Percentiles rank a stretch among this genome's conserved stretches.
These are phyloP conservation scores for Guillardia theta DNA, from an alignment of 78 protist species.

Conservation along the genomic window DNA sequence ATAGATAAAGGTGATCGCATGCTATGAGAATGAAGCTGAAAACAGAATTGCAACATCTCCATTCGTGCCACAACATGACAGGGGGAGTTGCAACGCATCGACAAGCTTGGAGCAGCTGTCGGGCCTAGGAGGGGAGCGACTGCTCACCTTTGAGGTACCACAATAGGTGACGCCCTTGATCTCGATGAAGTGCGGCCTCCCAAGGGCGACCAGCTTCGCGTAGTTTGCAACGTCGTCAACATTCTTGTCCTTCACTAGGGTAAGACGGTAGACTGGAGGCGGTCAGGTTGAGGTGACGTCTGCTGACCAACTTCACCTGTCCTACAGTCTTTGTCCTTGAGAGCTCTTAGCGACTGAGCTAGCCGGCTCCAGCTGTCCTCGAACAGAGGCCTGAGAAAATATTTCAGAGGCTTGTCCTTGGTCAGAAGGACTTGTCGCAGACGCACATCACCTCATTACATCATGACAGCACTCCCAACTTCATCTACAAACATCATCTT, in stretches of 20 bases:
- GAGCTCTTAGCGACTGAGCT: neutral
- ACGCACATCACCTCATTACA: no score
- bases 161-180: constrained; percentile 85
- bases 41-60: neutral
- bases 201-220: constrained; percentile 67
- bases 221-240: constrained; percentile 34
- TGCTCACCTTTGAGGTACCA: neutral
- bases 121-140: neutral
- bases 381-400: constrained; percentile 75
- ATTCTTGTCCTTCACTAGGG: constrained; percentile 66
- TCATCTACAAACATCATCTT: no score
- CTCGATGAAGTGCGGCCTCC: constrained; percentile 82
- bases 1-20: neutral
- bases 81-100: no score
- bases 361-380: constrained; percentile 87
- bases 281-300: neutral
- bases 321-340: neutral
- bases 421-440: no score
- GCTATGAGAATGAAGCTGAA: neutral
- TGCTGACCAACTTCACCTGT: no score
- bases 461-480: no score
- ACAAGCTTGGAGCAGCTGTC: no score
- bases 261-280: constrained; percentile 80
- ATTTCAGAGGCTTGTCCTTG: neutral
- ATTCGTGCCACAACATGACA: no score